These are phyloP conservation scores for Mycena crocata DNA, from an alignment of 768 basidiomycete genomes.

Conservation along the genomic window DNA sequence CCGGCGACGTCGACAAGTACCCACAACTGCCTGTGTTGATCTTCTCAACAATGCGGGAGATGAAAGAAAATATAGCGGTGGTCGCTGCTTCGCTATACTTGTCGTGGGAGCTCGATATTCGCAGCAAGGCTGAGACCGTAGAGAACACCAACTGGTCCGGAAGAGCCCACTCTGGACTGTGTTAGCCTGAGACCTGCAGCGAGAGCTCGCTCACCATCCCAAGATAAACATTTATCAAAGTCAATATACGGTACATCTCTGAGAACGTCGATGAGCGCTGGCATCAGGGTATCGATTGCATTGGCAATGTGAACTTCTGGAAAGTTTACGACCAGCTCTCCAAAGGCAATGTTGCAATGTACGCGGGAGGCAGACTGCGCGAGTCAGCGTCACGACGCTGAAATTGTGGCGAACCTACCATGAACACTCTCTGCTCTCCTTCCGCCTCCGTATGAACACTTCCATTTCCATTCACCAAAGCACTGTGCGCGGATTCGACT, in stretches of 20 bases:
- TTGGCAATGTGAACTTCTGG: constrained; percentile 62
- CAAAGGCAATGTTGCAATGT: constrained; percentile 87
- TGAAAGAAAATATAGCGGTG: constrained; percentile 72
- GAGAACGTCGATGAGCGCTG: constrained; percentile 74
- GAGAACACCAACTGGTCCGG: constrained; percentile 88
- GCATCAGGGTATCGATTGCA: constrained; percentile 65
- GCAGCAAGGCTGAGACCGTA: constrained; percentile 80
- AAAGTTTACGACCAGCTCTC: constrained; percentile 77
- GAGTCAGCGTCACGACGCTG: constrained; percentile 13
- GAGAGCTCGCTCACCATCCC: constrained; percentile 69
- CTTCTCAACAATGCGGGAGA: constrained; percentile 64
- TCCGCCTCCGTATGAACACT: constrained; percentile 40
- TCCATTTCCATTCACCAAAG: constrained; percentile 38
- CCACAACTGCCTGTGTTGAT: constrained; percentile 69
- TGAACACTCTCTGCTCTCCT: constrained; percentile 57
- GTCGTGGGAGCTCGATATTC: constrained; percentile 67
- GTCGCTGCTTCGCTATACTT: constrained; percentile 64
- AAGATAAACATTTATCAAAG: constrained; percentile 82
- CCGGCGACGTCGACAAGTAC: constrained; percentile 3
- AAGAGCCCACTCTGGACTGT: constrained; percentile 78
- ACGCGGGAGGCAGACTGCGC: constrained; percentile 74
- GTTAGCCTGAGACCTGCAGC: constrained; percentile 5
- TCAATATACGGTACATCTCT: constrained; percentile 79
- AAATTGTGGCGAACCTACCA: constrained; percentile 57
- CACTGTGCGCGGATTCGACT: constrained; percentile 35